Evolutionary conservation across 805 yeast genomes (phyloP), one percentile per base, ranked within the genome.

Genomic region (Candida fluviatilis): DNA sequence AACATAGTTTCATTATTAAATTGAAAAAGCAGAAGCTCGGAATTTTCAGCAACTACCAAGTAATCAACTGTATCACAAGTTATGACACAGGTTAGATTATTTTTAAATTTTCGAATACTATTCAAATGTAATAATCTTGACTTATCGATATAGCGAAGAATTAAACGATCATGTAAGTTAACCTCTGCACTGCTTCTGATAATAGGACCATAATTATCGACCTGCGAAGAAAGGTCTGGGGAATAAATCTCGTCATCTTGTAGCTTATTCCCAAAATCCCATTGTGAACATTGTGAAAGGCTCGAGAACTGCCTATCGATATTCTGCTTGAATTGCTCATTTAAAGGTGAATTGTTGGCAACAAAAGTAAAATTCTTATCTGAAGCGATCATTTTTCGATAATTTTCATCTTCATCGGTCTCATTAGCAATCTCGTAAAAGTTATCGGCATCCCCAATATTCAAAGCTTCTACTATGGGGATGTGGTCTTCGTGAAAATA

Each of bases 121-220:
- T 52, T 57, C 11, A 62, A 41, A 5, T 47, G 48, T 8, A 28
- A 18, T 16, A 66, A 40, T 19, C 42, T 48, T 7, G 41, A 40
- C 3, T 51, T 39, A 2, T 60, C 64, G 2, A 53, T 42, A 28
- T 51, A 49, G 0, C 42, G 39, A 10, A 73, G 46, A 13, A 31
- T 36, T 23, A 57, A 45, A 24, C 62, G 40, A 46, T 71, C 74
- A 16, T 51, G 46, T 38, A 64, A 71, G 73, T 75, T 16, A 65
- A 55, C 11, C 39, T 34, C 15, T 49, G 42, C 1, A 61, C 53
- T 8, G 57, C 41, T 18, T 38, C 43, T 13, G 46, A 38, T n/a
- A 48, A 29, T 39, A 18, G 40, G 24, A 7, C 27, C 35, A 23
- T 19, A 33, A 10, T 10, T 23, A 14, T 33, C 27, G n/a, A 24